Evolutionary conservation across 257 asterid species (phyloP).

Genomic region (Fraxinus anomala): DNA sequence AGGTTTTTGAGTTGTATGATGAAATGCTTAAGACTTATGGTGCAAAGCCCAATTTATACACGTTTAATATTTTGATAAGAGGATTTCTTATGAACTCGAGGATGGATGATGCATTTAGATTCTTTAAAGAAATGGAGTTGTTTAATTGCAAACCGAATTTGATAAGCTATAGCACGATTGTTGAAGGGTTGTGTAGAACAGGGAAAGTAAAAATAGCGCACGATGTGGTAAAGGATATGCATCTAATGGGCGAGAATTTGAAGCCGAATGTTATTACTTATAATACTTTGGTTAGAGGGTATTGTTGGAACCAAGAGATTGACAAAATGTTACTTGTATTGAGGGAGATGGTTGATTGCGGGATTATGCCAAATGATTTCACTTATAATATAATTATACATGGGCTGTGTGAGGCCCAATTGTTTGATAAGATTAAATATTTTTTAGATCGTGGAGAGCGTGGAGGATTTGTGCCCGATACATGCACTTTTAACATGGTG

Average conservation of each 20-base stretch:
- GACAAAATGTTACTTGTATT: conserved; percentile 53
- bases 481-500: conserved; percentile 76
- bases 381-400: conserved; percentile 70
- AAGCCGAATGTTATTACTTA: conserved; percentile 78
- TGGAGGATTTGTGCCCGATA: conserved; percentile 61
- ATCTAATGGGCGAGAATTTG: conserved; percentile 50
- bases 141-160: conserved; percentile 62
- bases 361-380: conserved; percentile 56
- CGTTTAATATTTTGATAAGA: conserved; percentile 70
- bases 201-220: conserved; percentile 70
- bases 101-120: conserved; percentile 69
- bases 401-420: conserved; percentile 68
- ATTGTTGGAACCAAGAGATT: conserved; percentile 61
- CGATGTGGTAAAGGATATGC: conserved; percentile 70
- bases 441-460: conserved; percentile 38
- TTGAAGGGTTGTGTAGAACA: conserved; percentile 78
- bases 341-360: conserved; percentile 54
- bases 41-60: conserved; percentile 68
- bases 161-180: conserved; percentile 66
- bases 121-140: conserved; percentile 76
- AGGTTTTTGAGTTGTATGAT: conserved; percentile 59
- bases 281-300: conserved; percentile 87
- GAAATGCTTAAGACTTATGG: conserved; percentile 89
- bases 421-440: conserved; percentile 57
- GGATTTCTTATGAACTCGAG: conserved; percentile 76